These are phyloP conservation scores for Phytopythium sindhum DNA, from an alignment of 352 stramenopile genomes.

Conservation along the genomic window DNA sequence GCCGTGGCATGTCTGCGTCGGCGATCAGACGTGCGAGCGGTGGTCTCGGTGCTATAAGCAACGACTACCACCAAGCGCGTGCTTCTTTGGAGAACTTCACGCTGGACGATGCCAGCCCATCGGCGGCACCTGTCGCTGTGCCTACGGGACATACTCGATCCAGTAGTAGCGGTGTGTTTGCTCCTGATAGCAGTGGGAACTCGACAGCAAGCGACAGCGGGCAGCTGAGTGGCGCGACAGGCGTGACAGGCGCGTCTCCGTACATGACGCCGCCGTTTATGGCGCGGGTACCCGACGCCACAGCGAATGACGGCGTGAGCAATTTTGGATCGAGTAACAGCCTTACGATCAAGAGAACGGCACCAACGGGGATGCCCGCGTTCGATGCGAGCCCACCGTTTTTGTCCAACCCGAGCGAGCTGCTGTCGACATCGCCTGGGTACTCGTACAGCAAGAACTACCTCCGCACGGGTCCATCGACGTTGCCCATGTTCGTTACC, in stretches of 20 bases:
- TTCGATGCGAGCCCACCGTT: conserved; percentile 60
- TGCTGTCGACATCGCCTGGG: conserved; percentile 67
- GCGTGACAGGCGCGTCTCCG: conserved; percentile 15
- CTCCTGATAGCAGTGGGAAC: conserved; percentile 7
- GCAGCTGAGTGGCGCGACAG: background rate
- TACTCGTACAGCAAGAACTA: conserved; percentile 78
- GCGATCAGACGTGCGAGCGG: conserved; percentile 6
- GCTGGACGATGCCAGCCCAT: conserved; percentile 22
- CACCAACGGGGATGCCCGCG: conserved; percentile 18
- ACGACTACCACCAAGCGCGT: conserved; percentile 27
- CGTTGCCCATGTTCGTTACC: conserved; percentile 50
- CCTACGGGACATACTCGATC: background rate
- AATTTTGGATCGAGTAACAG: conserved; percentile 4
- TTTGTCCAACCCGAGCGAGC: conserved; percentile 58
- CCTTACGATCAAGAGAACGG: conserved; percentile 6
- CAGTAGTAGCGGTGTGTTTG: conserved; percentile 6
- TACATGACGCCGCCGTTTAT: conserved; percentile 37
- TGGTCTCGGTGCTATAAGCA: background rate
- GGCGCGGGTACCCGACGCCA: background rate
- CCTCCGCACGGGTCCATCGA: conserved; percentile 37
- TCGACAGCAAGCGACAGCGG: conserved; percentile 4
- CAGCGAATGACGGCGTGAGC: background rate
- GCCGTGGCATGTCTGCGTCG: conserved; percentile 13
- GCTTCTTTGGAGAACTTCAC: conserved; percentile 71
- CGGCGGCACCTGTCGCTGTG: background rate